These are phyloP conservation scores for Lentinula boryana DNA, from an alignment of 768 basidiomycete genomes.

Conservation along the genomic window DNA sequence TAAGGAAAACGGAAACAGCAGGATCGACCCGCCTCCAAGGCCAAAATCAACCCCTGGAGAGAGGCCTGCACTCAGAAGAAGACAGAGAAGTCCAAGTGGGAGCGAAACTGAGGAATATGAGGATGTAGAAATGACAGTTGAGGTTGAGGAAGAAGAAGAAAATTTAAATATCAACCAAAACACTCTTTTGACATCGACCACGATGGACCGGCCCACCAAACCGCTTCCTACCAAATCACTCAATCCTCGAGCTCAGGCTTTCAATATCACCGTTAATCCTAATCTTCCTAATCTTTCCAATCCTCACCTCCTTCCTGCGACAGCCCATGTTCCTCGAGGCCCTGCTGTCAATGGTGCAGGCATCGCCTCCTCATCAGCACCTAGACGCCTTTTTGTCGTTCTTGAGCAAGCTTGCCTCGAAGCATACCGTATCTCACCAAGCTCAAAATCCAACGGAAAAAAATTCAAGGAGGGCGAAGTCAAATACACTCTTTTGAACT, in stretches of 20 bases:
- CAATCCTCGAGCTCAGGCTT: constrained; percentile 4
- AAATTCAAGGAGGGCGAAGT: constrained; percentile 66
- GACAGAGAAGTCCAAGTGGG: constrained; percentile 37
- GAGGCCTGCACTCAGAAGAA: constrained; percentile 41
- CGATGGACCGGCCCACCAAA: constrained; percentile 46
- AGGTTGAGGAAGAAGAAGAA: constrained; percentile 2
- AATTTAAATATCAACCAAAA: constrained; percentile 11
- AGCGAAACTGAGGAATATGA: constrained; percentile 24
- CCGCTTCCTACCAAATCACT: constrained; percentile 42
- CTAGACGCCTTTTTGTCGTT: constrained; percentile 77
- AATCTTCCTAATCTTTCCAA: constrained; percentile 51
- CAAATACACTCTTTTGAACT: constrained; percentile 95
- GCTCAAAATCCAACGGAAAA: constrained; percentile 41
- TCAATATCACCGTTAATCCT: constrained; percentile 27
- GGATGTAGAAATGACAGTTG: constrained; percentile 26
- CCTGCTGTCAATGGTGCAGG: constrained; percentile 5
- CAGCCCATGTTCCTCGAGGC: constrained; percentile 65
- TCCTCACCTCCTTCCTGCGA: constrained; percentile 77
- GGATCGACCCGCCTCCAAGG: constrained; percentile 49
- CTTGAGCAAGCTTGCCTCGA: constrained; percentile 94
- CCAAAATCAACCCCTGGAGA: constrained; percentile 74
- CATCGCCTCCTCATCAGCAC: constrained; percentile 3
- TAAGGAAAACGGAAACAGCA: constrained; percentile 11
- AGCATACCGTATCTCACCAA: constrained; percentile 79
- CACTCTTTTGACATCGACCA: constrained; percentile 12